These are phyloP conservation scores for Heterobasidion parviporum DNA, from an alignment of 1,284 basidiomycete genomes.

Conservation along the genomic window DNA sequence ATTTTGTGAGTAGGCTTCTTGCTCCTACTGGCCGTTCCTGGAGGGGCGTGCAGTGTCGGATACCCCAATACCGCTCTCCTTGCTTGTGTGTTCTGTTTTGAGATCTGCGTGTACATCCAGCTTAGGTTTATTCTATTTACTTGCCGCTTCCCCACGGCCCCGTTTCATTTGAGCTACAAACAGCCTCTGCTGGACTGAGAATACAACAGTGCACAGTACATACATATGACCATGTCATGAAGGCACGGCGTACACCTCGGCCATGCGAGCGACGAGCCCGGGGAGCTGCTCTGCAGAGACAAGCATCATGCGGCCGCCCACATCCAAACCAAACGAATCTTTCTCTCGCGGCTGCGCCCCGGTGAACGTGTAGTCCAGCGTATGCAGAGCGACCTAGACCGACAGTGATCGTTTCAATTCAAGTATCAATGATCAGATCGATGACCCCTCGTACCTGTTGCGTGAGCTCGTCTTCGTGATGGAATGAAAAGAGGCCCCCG, in stretches of 20 bases:
- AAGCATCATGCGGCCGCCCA: constrained; percentile 70
- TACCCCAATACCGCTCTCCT: not conserved
- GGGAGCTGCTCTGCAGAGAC: constrained; percentile 39
- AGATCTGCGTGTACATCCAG: not conserved
- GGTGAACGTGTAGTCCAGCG: constrained; percentile 61
- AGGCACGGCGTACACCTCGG: constrained; percentile 14
- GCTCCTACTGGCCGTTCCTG: not conserved
- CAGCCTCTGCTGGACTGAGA: too few relatives aligned
- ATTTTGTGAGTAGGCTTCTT: not conserved
- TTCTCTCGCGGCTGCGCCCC: constrained; percentile 54
- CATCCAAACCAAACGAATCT: constrained; percentile 77
- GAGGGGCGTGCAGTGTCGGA: not conserved
- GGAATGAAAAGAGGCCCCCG: constrained; percentile 65
- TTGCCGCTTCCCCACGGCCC: not conserved
- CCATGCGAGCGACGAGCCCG: constrained; percentile 26
- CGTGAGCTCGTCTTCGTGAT: constrained; percentile 80
- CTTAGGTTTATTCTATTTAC: not conserved
- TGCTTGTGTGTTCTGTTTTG: not conserved
- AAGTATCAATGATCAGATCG: constrained; percentile 1
- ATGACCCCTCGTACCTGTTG: constrained; percentile 40
- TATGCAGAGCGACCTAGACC: constrained; percentile 50
- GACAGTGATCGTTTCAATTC: not conserved
- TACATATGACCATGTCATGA: not conserved
- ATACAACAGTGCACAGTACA: too few relatives aligned
- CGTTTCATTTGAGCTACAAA: too few relatives aligned